A percentile compares a stretch with the other conserved stretches of the same genome.
phyloP scores from a whole-genome alignment of 2,329 filamentous ascomycete species.

The Monilinia fructicola region DNA sequence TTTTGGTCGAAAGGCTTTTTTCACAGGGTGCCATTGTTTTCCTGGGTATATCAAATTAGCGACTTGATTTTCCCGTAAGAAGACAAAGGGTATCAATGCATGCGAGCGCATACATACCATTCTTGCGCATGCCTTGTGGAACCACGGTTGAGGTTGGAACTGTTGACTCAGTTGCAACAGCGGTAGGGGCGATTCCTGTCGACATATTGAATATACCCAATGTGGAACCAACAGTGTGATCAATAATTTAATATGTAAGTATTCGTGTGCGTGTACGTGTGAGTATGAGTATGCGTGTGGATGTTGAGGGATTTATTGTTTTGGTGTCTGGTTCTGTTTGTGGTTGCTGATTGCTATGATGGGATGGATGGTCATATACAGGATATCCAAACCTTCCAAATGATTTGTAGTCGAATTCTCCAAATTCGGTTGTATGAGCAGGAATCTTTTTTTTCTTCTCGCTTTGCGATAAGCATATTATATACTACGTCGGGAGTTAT shows the following conservation, averaged over 20 bases:
- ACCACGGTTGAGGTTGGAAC: not conserved
- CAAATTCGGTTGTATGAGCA: not conserved
- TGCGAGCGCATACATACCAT: slow-evolving; percentile 56
- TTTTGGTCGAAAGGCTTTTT: slow-evolving; percentile 80
- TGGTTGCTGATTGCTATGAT: not conserved
- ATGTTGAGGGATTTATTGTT: not conserved
- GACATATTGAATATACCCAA: slow-evolving; percentile 31
- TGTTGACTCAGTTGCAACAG: slow-evolving; percentile 16
- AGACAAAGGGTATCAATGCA: not conserved
- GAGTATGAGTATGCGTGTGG: not conserved
- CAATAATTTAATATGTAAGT: not conserved
- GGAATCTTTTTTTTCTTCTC: slow-evolving; percentile 11
- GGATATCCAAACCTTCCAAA: too few relatives aligned
- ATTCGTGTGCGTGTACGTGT: too few relatives aligned
- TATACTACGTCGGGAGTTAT: too few relatives aligned
- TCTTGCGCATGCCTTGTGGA: slow-evolving; percentile 69
- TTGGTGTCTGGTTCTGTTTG: not conserved
- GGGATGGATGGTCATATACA: too few relatives aligned
- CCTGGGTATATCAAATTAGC: slow-evolving; percentile 51
- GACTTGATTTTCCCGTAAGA: not conserved
- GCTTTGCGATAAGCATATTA: not conserved
- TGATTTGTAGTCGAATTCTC: not conserved
- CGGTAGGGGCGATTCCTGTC: slow-evolving; percentile 28
- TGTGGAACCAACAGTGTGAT: not conserved
- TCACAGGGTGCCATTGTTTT: slow-evolving; percentile 88